phyloP scores from a whole-genome alignment of 257 asterid genomes.

The Penstemon davidsonii region DNA sequence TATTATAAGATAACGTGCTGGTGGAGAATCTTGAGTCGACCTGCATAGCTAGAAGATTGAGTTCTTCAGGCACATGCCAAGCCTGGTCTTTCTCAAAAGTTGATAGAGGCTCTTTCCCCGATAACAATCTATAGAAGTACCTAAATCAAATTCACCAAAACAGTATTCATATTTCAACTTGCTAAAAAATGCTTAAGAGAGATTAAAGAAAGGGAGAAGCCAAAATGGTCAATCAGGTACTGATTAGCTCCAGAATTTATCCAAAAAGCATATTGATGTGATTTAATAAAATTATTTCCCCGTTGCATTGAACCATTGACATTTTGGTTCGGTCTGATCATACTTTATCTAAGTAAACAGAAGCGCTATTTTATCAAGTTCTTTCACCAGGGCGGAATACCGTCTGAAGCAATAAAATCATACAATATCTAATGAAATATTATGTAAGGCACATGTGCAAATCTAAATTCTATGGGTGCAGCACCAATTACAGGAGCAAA shows the following conservation, averaged over 20 bases:
- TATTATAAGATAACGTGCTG: neutral
- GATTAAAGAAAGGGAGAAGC: neutral
- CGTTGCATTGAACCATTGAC: neutral
- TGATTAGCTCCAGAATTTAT: conserved; percentile 2
- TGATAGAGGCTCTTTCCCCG: conserved; percentile 69
- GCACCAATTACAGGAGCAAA: conserved; percentile 17
- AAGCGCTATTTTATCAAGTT: neutral
- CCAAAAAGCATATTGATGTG: neutral
- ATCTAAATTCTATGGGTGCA: conserved; percentile 18
- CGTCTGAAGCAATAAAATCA: neutral
- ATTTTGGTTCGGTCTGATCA: conserved; percentile 2
- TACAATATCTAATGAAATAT: neutral
- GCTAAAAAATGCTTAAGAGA: conserved; percentile 12
- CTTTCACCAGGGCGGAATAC: neutral
- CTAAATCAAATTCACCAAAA: conserved; percentile 41
- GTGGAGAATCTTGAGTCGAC: conserved; percentile 33
- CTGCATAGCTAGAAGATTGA: conserved; percentile 77
- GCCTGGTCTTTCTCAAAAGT: conserved; percentile 78
- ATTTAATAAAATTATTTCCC: conserved; percentile 9
- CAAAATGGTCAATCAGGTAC: neutral
- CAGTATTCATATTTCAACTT: conserved; percentile 10
- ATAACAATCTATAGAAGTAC: conserved; percentile 74
- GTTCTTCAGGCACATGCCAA: conserved; percentile 88
- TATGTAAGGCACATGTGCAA: neutral
- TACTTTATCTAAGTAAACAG: neutral